Evolutionary conservation across 345 rosid species (phyloP).

Genomic region (Limnanthes douglasii): DNA sequence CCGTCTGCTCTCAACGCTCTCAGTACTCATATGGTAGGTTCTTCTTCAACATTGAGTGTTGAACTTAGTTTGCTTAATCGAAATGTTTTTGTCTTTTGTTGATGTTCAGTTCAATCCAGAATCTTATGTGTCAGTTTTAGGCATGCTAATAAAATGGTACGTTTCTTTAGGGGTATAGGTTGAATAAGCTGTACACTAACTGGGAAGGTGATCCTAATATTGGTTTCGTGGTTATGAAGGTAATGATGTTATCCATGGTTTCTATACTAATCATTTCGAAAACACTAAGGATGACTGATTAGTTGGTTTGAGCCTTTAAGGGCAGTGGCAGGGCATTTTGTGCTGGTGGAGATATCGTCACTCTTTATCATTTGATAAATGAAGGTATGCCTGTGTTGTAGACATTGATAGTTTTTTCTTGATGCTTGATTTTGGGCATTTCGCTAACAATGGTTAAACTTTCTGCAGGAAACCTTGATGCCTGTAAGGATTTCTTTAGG

Average conservation of each 20-base stretch:
- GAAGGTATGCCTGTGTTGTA: conserved; percentile 24
- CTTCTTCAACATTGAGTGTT: conserved; percentile 1
- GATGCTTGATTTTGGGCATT: neutral
- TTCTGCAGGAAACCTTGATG: conserved; percentile 23
- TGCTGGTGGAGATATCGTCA: conserved; percentile 84
- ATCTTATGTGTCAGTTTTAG: too few relatives aligned
- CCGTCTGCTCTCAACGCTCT: conserved; percentile 82
- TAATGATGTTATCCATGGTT: conserved; percentile 5
- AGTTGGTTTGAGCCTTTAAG: conserved; percentile 25
- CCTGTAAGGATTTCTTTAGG: conserved; percentile 24
- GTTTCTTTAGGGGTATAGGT: conserved; percentile 38
- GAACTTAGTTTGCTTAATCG: neutral
- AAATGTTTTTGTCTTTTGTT: too few relatives aligned
- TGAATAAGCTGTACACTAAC: conserved; percentile 49
- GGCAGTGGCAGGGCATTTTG: conserved; percentile 95
- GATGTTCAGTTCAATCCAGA: too few relatives aligned
- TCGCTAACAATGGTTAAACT: conserved; percentile 1
- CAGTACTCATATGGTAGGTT: conserved; percentile 45
- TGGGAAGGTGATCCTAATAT: conserved; percentile 84
- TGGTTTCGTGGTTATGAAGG: conserved; percentile 77
- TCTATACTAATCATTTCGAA: too few relatives aligned
- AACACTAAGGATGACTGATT: conserved; percentile 4
- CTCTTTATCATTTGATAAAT: conserved; percentile 44
- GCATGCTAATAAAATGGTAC: too few relatives aligned
- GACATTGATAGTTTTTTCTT: neutral